A percentile compares a stretch with the other conserved stretches of the same genome.
phyloP scores from a whole-genome alignment of 345 rosid species.

The Populus ilicifolia region DNA sequence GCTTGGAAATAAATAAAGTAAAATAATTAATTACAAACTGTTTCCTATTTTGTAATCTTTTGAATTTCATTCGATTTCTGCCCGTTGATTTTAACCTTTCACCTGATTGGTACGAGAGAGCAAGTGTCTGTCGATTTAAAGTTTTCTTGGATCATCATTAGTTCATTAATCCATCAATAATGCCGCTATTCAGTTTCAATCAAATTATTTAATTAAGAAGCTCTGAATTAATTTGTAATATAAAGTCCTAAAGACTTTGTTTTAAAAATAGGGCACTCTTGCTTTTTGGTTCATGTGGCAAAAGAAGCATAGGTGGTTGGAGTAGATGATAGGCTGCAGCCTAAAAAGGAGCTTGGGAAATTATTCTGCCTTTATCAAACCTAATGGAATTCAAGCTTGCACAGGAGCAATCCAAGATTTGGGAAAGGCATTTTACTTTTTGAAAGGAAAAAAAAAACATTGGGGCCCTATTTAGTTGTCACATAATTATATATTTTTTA shows the following conservation, averaged over 20 bases:
- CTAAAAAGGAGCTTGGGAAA: neutral
- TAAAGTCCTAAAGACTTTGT: neutral
- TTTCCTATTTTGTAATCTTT: neutral
- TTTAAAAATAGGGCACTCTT: neutral
- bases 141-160: neutral
- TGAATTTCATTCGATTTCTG: neutral
- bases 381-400: neutral
- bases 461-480: too few species aligned
- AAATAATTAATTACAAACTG: neutral
- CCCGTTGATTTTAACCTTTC: neutral
- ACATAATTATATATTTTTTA: too few species aligned
- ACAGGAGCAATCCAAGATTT: too few species aligned
- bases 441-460: too few species aligned
- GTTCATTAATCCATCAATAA: conserved; percentile 5
- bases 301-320: neutral
- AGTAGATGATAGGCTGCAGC: neutral
- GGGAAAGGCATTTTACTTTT: too few species aligned
- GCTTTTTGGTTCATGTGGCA: neutral
- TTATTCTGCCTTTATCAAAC: neutral
- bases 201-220: conserved; percentile 9
- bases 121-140: neutral
- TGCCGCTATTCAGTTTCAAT: conserved; percentile 17
- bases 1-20: neutral
- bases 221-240: neutral
- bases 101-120: neutral